Percentiles rank a stretch among this genome's conserved stretches.
Conservation (phyloP, 768 basidiomycete species). For the Mycena rebaudengoi region DNA sequence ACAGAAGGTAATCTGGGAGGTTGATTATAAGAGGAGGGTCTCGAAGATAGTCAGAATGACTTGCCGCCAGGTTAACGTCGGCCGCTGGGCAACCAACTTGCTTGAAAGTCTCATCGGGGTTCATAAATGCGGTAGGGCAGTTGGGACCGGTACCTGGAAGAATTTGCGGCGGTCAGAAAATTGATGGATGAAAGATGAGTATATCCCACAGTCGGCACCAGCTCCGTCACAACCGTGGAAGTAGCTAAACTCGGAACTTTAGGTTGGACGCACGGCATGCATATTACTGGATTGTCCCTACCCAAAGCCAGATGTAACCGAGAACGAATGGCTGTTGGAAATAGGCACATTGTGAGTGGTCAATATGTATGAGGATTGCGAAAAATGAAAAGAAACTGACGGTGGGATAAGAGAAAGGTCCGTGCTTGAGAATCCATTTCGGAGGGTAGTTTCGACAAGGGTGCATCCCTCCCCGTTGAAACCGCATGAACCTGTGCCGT, state of each 20-base stretch:
- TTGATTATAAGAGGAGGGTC: too few relatives aligned
- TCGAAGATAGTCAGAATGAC: too few relatives aligned
- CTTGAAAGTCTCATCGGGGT: slow-evolving; percentile 43
- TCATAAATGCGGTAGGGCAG: slow-evolving; percentile 49
- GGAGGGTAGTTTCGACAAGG: slow-evolving; percentile 46
- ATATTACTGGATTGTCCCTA: slow-evolving; percentile 20
- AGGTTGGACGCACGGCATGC: not conserved
- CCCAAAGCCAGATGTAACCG: slow-evolving; percentile 51
- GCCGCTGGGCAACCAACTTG: slow-evolving; percentile 48
- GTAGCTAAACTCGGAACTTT: too few relatives aligned
- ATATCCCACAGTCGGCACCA: slow-evolving; percentile 51
- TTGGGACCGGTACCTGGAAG: slow-evolving; percentile 41
- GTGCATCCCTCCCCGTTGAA: slow-evolving; percentile 51
- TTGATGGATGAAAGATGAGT: not conserved
- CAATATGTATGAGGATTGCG: too few relatives aligned
- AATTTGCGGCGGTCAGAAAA: not conserved
- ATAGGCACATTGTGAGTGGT: slow-evolving; percentile 9
- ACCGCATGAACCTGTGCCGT: slow-evolving; percentile 41
- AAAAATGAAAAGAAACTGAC: slow-evolving; percentile 42
- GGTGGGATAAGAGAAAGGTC: slow-evolving; percentile 51
- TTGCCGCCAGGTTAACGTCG: slow-evolving; percentile 36
- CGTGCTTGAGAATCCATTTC: slow-evolving; percentile 43
- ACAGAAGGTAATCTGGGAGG: too few relatives aligned
- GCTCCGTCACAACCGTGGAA: slow-evolving; percentile 52
- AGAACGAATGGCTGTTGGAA: slow-evolving; percentile 45